Conservation (phyloP, 1,284 basidiomycete genomes). For the Mycosarcoma mackinlayi region DNA sequence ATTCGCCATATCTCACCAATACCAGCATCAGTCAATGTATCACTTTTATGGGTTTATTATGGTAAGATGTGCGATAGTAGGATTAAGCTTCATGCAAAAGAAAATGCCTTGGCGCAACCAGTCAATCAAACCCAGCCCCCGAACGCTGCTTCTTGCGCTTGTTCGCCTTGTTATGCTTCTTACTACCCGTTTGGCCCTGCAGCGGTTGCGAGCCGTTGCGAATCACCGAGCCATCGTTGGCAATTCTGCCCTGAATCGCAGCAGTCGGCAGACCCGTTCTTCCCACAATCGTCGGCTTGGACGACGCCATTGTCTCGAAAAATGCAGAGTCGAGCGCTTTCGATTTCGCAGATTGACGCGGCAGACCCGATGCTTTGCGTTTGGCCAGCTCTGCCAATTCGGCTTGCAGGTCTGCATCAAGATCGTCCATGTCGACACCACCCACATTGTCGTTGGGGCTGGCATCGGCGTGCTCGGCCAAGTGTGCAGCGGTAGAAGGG, state of each 20-base stretch:
- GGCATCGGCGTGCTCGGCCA: conserved; percentile 26
- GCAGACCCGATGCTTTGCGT: conserved; percentile 2
- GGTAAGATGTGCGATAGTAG: no score
- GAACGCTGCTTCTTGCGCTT: conserved; percentile 70
- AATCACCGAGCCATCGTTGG: conserved; percentile 48
- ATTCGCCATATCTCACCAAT: no score
- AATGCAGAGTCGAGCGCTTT: conserved; percentile 82
- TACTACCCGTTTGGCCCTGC: conserved; percentile 72
- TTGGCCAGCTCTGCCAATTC: conserved; percentile 13
- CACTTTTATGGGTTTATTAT: no score
- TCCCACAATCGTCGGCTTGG: conserved; percentile 70
- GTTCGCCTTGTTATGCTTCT: conserved; percentile 90
- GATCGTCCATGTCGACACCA: conserved; percentile 19
- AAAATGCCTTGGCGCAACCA: neutral
- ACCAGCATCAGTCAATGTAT: no score
- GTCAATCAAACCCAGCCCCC: conserved; percentile 54
- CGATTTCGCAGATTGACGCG: conserved; percentile 32
- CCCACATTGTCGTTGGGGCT: neutral
- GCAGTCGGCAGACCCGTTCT: conserved; percentile 68
- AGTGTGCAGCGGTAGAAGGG: conserved; percentile 17
- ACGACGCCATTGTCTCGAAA: conserved; percentile 79
- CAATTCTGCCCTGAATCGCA: conserved; percentile 52
- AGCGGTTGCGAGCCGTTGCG: conserved; percentile 70
- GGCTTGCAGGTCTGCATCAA: conserved; percentile 23
- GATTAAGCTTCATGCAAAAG: no score